phyloP scores from a whole-genome alignment of 306 rosid genomes.

The Lotus japonicus region DNA sequence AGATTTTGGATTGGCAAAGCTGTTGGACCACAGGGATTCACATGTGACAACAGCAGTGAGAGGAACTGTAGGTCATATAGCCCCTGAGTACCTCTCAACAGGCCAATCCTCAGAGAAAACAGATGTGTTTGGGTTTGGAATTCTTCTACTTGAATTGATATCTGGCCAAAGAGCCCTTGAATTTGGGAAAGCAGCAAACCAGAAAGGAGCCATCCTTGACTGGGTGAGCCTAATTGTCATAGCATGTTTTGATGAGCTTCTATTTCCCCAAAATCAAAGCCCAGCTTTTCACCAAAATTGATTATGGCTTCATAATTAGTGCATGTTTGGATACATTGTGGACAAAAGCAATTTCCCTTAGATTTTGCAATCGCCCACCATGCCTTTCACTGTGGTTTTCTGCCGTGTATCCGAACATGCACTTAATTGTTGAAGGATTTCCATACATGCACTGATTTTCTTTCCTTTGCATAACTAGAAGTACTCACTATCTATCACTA shows the following conservation, averaged over 20 bases:
- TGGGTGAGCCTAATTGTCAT: slow-evolving; percentile 52
- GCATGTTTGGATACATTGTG: too few relatives aligned
- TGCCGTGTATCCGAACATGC: too few relatives aligned
- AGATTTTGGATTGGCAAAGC: slow-evolving; percentile 93
- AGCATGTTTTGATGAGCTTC: too few relatives aligned
- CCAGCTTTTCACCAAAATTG: too few relatives aligned
- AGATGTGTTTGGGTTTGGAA: slow-evolving; percentile 95
- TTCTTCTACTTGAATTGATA: slow-evolving; percentile 83
- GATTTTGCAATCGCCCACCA: too few relatives aligned
- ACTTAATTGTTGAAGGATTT: too few relatives aligned
- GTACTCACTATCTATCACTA: background rate
- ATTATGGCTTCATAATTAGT: too few relatives aligned
- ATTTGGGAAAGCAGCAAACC: slow-evolving; percentile 83
- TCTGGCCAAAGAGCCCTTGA: slow-evolving; percentile 90
- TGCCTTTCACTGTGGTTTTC: too few relatives aligned
- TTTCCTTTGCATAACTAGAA: background rate
- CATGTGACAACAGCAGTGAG: slow-evolving; percentile 97
- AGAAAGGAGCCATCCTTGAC: slow-evolving; percentile 94
- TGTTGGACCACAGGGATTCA: slow-evolving; percentile 83
- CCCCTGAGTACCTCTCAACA: slow-evolving; percentile 95
- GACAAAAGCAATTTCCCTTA: too few relatives aligned
- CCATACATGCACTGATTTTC: too few relatives aligned
- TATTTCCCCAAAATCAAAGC: too few relatives aligned
- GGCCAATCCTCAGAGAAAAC: slow-evolving; percentile 99
- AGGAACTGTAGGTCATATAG: slow-evolving; percentile 98